Conservation (phyloP, 345 rosid genomes). For the Abelmoschus esculentus region DNA sequence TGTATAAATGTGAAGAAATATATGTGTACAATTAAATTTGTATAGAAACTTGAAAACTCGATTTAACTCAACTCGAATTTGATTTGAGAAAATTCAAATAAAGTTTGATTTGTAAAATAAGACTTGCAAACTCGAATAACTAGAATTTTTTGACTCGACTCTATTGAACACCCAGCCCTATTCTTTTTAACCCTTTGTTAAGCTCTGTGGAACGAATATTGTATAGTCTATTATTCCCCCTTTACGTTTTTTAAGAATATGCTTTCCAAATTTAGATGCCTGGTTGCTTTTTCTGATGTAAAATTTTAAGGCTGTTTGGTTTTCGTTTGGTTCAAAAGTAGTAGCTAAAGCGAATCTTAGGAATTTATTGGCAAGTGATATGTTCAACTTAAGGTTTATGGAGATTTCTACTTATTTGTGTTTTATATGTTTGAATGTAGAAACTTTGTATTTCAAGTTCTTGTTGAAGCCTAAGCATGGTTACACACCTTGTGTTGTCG, state of each 20-base stretch:
- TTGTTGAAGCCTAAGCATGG: constrained; percentile 80
- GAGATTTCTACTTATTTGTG: neutral
- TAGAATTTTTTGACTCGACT: no score
- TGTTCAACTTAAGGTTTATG: neutral
- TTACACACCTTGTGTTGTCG: constrained; percentile 57
- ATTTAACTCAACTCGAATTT: no score
- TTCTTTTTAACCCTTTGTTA: no score
- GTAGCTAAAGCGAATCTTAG: neutral
- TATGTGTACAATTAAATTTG: no score
- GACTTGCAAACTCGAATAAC: no score
- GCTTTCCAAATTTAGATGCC: neutral
- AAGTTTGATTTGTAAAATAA: no score
- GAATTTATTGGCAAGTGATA: neutral
- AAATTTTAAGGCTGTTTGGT: neutral
- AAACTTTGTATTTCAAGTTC: constrained; percentile 97
- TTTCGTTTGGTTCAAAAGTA: neutral
- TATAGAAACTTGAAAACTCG: no score
- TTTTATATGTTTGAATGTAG: constrained; percentile 24
- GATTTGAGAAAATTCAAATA: no score
- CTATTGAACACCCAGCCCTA: no score
- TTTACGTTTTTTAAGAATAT: neutral
- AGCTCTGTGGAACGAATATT: no score
- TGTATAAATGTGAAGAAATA: no score
- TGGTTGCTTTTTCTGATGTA: neutral
- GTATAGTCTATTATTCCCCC: neutral